phyloP scores from a whole-genome alignment of 805 yeast genomes.

The Wickerhamiella domercqiae region DNA sequence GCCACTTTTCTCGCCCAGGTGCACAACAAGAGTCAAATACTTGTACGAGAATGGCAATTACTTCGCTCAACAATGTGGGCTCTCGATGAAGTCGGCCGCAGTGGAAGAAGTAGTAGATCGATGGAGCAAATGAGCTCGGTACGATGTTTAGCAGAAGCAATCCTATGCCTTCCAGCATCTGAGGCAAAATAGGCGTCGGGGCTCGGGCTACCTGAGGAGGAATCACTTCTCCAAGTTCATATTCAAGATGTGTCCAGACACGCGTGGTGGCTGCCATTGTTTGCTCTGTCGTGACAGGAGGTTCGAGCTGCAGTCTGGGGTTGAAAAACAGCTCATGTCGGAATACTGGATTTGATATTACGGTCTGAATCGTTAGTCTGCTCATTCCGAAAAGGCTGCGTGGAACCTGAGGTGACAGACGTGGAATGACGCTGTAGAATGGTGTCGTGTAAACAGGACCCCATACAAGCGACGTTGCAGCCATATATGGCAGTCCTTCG shows the following conservation, averaged over 20 bases:
- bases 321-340: conserved; percentile 89
- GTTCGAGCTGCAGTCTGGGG: conserved; percentile 53
- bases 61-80: conserved; percentile 29
- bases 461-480: background rate
- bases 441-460: conserved; percentile 11
- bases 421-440: conserved; percentile 9
- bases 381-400: conserved; percentile 64
- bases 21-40: conserved; percentile 85
- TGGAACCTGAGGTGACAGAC: conserved; percentile 27
- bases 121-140: conserved; percentile 57
- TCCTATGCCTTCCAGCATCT: conserved; percentile 60
- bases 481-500: conserved; percentile 10
- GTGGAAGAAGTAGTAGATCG: conserved; percentile 60
- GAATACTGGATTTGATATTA: conserved; percentile 77
- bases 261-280: background rate
- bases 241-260: conserved; percentile 79
- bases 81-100: conserved; percentile 52
- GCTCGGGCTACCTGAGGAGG: conserved; percentile 15
- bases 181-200: conserved; percentile 36
- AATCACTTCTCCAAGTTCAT: conserved; percentile 76
- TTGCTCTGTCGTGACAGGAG: background rate
- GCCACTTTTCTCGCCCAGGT: conserved; percentile 88
- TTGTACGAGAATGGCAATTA: conserved; percentile 30
- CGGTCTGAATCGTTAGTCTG: conserved; percentile 79
- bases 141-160: conserved; percentile 60